Evolutionary conservation across 2,329 filamentous ascomycete species (phyloP).

Genomic region (Lachnum nothofagi): DNA sequence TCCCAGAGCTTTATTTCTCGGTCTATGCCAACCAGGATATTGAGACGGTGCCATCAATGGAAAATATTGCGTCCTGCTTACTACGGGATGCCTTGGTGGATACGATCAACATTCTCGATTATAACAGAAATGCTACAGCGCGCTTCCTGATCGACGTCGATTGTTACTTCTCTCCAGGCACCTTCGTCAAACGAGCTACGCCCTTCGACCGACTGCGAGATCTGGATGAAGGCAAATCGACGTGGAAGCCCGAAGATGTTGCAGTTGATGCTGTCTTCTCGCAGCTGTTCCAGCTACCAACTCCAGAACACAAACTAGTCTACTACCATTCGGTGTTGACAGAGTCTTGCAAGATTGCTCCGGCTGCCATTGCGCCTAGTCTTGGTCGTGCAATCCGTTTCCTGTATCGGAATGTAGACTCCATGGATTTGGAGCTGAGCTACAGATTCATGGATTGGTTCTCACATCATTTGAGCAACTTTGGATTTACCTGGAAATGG

Average conservation of each 20-base stretch:
- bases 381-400: conserved; percentile 89
- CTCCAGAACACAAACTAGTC: conserved; percentile 85
- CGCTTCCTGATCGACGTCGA: conserved; percentile 91
- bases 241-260: conserved; percentile 97
- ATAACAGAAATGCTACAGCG: conserved; percentile 81
- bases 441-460: conserved; percentile 97
- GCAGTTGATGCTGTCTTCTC: conserved; percentile 97
- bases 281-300: conserved; percentile 82
- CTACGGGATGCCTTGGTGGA: conserved; percentile 83
- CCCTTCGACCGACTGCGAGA: conserved; percentile 83
- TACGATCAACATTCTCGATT: conserved; percentile 89
- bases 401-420: conserved; percentile 75
- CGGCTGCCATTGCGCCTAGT: conserved; percentile 91
- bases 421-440: conserved; percentile 79
- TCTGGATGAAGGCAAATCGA: conserved; percentile 58
- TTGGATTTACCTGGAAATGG: conserved; percentile 99
- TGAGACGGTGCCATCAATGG: conserved; percentile 76
- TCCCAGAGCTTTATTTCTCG: conserved; percentile 90
- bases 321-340: conserved; percentile 96
- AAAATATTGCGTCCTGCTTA: conserved; percentile 72
- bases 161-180: conserved; percentile 84
- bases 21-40: conserved; percentile 84
- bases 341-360: conserved; percentile 91
- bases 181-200: conserved; percentile 89
- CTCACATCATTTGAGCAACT: conserved; percentile 94